These are phyloP conservation scores for Punica granatum DNA, from an alignment of 345 rosid genomes.

Conservation along the genomic window DNA sequence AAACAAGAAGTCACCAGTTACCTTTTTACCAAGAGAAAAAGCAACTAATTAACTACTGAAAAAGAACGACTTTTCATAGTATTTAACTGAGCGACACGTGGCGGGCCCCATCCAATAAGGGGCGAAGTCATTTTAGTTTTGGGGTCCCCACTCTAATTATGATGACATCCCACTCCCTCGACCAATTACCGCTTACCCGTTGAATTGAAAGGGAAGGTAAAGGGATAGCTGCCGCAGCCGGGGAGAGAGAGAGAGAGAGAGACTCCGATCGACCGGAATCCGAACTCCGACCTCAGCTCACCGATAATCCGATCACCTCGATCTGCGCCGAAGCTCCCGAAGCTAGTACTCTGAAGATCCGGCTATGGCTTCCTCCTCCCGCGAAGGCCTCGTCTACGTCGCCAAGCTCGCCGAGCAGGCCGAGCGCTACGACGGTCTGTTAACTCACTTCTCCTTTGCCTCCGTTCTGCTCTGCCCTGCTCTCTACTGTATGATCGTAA, in stretches of 20 bases:
- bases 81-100: background rate
- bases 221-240: too few species aligned
- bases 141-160: too few species aligned
- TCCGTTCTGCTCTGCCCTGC: background rate
- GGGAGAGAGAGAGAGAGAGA: too few species aligned
- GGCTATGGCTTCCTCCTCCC: conserved; percentile 25
- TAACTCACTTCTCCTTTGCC: background rate
- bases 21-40: too few species aligned
- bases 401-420: conserved; percentile 49
- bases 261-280: background rate
- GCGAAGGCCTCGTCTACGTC: conserved; percentile 37
- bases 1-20: too few species aligned
- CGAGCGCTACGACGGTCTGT: conserved; percentile 41
- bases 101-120: background rate
- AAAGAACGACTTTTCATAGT: background rate
- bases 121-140: background rate
- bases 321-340: background rate
- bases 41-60: background rate
- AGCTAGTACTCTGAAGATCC: background rate
- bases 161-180: background rate
- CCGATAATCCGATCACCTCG: background rate
- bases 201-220: background rate
- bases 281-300: background rate
- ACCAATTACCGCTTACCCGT: background rate
- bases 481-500: background rate